phyloP scores from a whole-genome alignment of 140 eudicot species.

The Ambrosia hybrid region DNA sequence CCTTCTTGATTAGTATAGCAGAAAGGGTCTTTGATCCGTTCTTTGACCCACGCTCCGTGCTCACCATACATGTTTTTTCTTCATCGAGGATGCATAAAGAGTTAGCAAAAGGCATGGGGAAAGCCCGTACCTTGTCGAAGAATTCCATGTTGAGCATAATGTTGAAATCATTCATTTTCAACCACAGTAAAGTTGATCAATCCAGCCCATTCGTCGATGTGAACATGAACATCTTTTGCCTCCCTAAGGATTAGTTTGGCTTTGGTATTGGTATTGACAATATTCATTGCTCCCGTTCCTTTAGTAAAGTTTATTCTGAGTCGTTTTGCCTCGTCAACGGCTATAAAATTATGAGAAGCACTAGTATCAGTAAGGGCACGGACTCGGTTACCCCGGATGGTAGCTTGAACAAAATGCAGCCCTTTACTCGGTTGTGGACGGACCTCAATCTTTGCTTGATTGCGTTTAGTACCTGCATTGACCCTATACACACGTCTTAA shows the following conservation, averaged over 20 bases:
- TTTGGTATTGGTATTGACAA: neutral
- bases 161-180: neutral
- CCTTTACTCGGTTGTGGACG: neutral
- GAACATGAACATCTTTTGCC: neutral
- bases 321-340: neutral
- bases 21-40: too few species aligned
- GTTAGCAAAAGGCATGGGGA: neutral
- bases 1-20: too few species aligned
- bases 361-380: neutral
- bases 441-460: slow-evolving; percentile 4
- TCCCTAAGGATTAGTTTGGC: neutral
- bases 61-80: neutral
- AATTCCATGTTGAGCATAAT: neutral
- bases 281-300: neutral
- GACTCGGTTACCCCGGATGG: neutral
- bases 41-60: too few species aligned
- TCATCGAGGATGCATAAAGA: neutral
- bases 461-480: neutral
- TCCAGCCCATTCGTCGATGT: neutral
- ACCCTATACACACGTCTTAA: neutral
- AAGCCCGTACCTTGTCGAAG: neutral
- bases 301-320: neutral
- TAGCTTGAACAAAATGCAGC: neutral
- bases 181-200: neutral
- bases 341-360: neutral